Evolutionary conservation across 495 filamentous ascomycete genomes (phyloP), one percentile per base, ranked within the genome.

Genomic region (Rhizodiscina lignyota): DNA sequence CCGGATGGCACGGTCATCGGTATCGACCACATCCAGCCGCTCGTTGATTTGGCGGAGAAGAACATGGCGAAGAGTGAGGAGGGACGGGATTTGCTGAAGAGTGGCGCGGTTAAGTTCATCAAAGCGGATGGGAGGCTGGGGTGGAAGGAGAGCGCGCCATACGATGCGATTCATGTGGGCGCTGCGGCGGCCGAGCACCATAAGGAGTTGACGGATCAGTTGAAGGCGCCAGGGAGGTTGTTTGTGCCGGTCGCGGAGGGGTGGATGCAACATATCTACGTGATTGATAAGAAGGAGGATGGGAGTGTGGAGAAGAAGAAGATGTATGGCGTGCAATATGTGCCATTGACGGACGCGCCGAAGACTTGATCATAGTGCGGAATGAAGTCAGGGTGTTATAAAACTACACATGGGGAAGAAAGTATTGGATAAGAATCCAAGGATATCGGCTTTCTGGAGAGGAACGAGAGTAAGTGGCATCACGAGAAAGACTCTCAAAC

Each of bases 81-180:
- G n/a, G 87, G 86, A 2, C 48, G 65, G 13, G 48, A 48, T 6
- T 54, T 86, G 33, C 57, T 89, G 18, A 62, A 64, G 17, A 52
- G 49, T 0, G 79, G 72, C 2, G 60, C 59, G 18, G 84, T 81
- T 30, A 55, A 66, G 40, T 92, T 94, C 44, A 60, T 92, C 1
- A 68, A 75, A 0, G 83, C 68, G 0, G 89, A 97, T 60, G 89
- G 89, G 4, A 60, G 89, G 11, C 61, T 72, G 44, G 89, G 89
- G 4, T 91, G 48, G 45, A 29, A 37, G 31, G 48, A 55, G 35
- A 50, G 55, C 12, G 74, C 66, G 20, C 72, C 71, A 22, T 79
- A 75, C 45, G 86, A 97, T 66, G 89, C 83, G 5, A 94, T 99
- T 38, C 89, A 96, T 53, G 89, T 99, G 6, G 89, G 89, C 0